Conservation (phyloP, 495 filamentous ascomycete genomes). For the Terfezia boudieri region DNA sequence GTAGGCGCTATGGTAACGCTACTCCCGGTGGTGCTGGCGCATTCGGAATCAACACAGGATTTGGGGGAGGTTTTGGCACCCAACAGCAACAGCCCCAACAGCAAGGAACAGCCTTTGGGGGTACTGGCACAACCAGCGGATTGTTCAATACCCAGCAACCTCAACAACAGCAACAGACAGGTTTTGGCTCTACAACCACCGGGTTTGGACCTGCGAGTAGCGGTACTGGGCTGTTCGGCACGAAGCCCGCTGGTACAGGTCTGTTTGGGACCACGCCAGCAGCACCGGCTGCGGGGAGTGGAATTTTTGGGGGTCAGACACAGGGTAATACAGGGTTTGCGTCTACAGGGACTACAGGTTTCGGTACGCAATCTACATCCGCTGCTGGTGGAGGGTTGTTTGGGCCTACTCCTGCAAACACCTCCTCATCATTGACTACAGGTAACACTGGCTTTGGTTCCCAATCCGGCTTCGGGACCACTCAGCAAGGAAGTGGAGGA, state of each 20-base stretch:
- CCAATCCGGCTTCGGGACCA: slow-evolving; percentile 9
- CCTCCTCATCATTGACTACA: slow-evolving; percentile 8
- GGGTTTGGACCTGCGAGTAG: slow-evolving; percentile 15
- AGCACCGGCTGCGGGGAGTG: slow-evolving; percentile 23
- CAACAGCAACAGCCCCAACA: background rate
- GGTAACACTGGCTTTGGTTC: background rate
- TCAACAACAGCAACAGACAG: slow-evolving; percentile 3
- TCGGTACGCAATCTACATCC: slow-evolving; percentile 26
- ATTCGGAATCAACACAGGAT: slow-evolving; percentile 48
- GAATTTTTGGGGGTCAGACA: slow-evolving; percentile 28
- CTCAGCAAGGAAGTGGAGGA: slow-evolving; percentile 13
- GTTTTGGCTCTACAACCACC: slow-evolving; percentile 23
- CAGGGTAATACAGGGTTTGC: slow-evolving; percentile 23
- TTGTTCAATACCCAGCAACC: background rate
- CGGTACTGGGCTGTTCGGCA: slow-evolving; percentile 23
- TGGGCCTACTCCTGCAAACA: slow-evolving; percentile 21
- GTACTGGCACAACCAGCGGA: background rate
- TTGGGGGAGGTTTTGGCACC: slow-evolving; percentile 23
- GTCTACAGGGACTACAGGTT: slow-evolving; percentile 26
- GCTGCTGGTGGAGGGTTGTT: slow-evolving; percentile 26
- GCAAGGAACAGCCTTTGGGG: background rate
- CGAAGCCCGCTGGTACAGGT: slow-evolving; percentile 21
- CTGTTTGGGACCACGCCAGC: slow-evolving; percentile 18
- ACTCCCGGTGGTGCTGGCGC: slow-evolving; percentile 54
- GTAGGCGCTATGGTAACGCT: slow-evolving; percentile 55